Evolutionary conservation across 768 basidiomycete genomes (phyloP).

Genomic region (Russula emetica): DNA sequence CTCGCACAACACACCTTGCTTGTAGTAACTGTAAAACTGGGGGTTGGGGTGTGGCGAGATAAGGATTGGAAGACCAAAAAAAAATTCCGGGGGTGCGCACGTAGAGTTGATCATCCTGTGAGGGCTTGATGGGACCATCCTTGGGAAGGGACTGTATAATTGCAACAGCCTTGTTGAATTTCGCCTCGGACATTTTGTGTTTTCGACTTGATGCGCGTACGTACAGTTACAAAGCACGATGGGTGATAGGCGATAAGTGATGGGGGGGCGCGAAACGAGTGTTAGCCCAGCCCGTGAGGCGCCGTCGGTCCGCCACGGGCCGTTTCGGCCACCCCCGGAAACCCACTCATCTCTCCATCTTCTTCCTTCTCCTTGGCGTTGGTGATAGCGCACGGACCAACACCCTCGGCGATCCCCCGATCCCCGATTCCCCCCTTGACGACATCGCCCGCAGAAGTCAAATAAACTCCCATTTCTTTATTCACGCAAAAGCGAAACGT

Average conservation of each 20-base stretch:
- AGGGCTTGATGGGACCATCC: conserved; percentile 75
- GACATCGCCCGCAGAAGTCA: background rate
- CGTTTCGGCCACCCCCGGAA: background rate
- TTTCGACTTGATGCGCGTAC: conserved; percentile 5
- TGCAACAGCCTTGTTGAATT: conserved; percentile 71
- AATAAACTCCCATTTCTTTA: conserved; percentile 5
- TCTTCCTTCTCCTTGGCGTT: background rate
- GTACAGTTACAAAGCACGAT: background rate
- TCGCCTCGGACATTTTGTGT: conserved; percentile 54
- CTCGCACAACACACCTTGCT: conserved; percentile 62
- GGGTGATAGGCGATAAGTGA: background rate
- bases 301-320: background rate
- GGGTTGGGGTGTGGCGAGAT: background rate
- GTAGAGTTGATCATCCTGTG: conserved; percentile 67
- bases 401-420: conserved; percentile 3
- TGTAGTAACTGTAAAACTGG: conserved; percentile 92
- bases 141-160: conserved; percentile 69
- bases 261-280: background rate
- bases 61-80: conserved; percentile 15
- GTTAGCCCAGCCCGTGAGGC: too few relatives aligned
- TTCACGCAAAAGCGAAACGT: background rate
- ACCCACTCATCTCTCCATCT: background rate
- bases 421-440: background rate
- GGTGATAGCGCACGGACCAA: conserved; percentile 3
- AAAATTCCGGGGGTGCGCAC: conserved; percentile 47